These are phyloP conservation scores for Tuber indicum DNA, from an alignment of 495 filamentous ascomycete genomes.

Conservation along the genomic window DNA sequence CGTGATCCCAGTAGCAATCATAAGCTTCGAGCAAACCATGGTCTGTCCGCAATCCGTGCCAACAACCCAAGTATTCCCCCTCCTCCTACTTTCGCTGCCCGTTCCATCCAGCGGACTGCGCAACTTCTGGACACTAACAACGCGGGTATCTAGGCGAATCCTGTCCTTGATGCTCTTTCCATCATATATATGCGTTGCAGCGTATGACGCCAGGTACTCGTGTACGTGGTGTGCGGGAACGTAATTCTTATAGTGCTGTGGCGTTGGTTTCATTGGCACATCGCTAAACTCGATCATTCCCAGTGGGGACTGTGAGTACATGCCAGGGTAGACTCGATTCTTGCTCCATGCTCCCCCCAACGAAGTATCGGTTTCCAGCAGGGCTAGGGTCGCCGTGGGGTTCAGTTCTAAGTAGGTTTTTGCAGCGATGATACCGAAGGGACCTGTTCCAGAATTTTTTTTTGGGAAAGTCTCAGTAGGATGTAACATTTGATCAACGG, in stretches of 20 bases:
- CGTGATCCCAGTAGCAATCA: slow-evolving; percentile 65
- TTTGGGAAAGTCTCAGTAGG: not conserved
- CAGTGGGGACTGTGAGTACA: slow-evolving; percentile 43
- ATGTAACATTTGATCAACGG: not conserved
- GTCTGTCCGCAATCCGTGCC: slow-evolving; percentile 27
- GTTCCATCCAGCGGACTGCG: slow-evolving; percentile 31
- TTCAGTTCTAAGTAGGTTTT: slow-evolving; percentile 56
- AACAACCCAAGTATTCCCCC: slow-evolving; percentile 27
- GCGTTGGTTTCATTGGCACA: slow-evolving; percentile 55
- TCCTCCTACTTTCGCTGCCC: slow-evolving; percentile 43
- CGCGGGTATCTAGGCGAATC: slow-evolving; percentile 52
- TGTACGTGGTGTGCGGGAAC: slow-evolving; percentile 62
- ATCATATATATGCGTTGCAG: slow-evolving; percentile 49
- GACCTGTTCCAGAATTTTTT: no score
- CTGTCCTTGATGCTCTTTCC: slow-evolving; percentile 46
- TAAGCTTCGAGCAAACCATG: slow-evolving; percentile 54
- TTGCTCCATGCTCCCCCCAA: slow-evolving; percentile 68
- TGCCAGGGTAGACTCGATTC: slow-evolving; percentile 58
- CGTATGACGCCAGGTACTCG: slow-evolving; percentile 59
- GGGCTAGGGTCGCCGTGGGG: slow-evolving; percentile 47
- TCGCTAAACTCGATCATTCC: slow-evolving; percentile 51
- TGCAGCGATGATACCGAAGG: slow-evolving; percentile 53
- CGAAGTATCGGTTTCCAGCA: slow-evolving; percentile 53
- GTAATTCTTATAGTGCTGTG: slow-evolving; percentile 53
- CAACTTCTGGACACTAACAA: slow-evolving; percentile 50